Conservation (phyloP, 2,329 filamentous ascomycete species). For the Pyrenophora teres region DNA sequence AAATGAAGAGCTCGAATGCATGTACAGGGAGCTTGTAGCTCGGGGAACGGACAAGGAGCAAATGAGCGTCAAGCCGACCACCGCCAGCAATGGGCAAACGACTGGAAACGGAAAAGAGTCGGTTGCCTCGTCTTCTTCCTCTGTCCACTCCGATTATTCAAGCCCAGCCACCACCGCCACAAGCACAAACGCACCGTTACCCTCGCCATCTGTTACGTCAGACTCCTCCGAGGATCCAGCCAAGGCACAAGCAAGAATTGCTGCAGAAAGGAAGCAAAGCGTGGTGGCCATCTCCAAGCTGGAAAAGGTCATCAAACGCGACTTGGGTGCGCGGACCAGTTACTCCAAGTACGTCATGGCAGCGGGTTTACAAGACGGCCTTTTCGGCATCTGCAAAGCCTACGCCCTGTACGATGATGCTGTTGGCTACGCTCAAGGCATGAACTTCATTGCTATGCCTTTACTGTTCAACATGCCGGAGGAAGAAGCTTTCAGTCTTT, state of each 20-base stretch:
- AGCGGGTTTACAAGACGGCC: conserved; percentile 86
- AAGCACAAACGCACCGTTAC: conserved; percentile 40
- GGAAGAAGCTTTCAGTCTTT: conserved; percentile 91
- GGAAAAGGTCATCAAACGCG: conserved; percentile 88
- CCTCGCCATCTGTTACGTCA: conserved; percentile 62
- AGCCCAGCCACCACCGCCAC: conserved; percentile 60
- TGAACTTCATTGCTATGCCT: conserved; percentile 98
- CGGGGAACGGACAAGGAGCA: conserved; percentile 79
- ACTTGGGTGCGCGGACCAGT: conserved; percentile 89
- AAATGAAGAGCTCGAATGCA: conserved; percentile 81
- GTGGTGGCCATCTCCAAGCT: conserved; percentile 74
- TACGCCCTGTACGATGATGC: conserved; percentile 94
- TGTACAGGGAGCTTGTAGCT: conserved; percentile 81
- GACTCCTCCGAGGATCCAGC: conserved; percentile 62
- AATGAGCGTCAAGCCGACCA: conserved; percentile 30
- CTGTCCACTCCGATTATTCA: conserved; percentile 78
- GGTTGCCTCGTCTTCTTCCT: conserved; percentile 78
- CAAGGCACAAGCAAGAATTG: conserved; percentile 67
- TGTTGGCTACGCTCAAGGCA: conserved; percentile 96
- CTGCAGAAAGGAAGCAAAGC: conserved; percentile 76
- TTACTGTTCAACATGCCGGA: conserved; percentile 98
- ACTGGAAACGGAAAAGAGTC: conserved; percentile 67
- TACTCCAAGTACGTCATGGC: conserved; percentile 95
- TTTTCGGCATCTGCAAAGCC: conserved; percentile 96
- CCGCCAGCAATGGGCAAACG: conserved; percentile 54